Evolutionary conservation across 106 monocot species (phyloP).

Genomic region (Dendrobium chrysotoxum): DNA sequence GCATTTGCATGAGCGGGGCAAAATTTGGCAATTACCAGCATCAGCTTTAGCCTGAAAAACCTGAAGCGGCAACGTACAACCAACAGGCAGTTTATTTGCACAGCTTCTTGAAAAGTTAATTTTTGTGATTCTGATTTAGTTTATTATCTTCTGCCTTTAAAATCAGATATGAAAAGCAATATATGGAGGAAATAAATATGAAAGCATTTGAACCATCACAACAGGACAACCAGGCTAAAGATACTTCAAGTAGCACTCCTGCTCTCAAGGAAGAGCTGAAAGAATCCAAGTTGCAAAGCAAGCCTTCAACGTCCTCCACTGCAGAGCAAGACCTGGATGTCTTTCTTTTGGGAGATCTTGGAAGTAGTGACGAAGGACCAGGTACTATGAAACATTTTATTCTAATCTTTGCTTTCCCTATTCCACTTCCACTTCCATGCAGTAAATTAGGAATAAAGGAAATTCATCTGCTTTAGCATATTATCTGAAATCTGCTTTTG

Average conservation of each 20-base stretch:
- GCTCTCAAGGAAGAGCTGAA: constrained; percentile 23
- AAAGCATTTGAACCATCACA: constrained; percentile 28
- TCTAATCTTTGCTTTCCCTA: not conserved
- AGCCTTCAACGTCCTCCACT: constrained; percentile 46
- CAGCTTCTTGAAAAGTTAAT: no score
- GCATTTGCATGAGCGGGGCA: no score
- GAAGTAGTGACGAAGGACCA: constrained; percentile 73
- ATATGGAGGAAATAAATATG: constrained; percentile 49
- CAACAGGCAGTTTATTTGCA: no score
- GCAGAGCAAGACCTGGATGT: constrained; percentile 82
- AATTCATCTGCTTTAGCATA: not conserved
- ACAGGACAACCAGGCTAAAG: constrained; percentile 24
- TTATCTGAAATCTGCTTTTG: not conserved
- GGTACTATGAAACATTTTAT: constrained; percentile 28
- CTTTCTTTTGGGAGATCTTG: constrained; percentile 93
- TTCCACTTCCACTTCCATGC: not conserved
- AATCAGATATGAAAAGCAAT: constrained; percentile 67
- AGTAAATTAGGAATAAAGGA: not conserved
- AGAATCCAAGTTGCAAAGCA: constrained; percentile 44
- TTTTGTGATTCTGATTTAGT: no score
- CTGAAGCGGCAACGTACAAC: no score
- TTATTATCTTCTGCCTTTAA: constrained; percentile 1
- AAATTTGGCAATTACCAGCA: no score
- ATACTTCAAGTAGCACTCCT: constrained; percentile 14
- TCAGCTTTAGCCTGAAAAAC: no score